Evolutionary conservation across 2,329 filamentous ascomycete species (phyloP).

Genomic region (Grosmannia clavigera): DNA sequence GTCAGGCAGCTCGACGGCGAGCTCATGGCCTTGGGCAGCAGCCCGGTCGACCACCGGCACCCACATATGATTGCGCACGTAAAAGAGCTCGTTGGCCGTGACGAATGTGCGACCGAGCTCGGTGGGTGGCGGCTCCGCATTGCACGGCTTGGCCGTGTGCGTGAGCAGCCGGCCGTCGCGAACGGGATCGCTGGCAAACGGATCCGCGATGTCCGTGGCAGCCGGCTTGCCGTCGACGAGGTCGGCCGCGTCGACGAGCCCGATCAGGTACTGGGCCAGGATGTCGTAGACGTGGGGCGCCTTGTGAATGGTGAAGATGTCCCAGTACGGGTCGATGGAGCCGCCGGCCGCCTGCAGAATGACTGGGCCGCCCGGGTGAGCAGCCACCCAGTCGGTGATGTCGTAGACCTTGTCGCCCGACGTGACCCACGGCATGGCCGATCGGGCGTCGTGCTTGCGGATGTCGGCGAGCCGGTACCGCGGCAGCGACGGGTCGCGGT

Average conservation of each 20-base stretch:
- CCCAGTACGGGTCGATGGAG: conserved; percentile 55
- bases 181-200: conserved; percentile 40
- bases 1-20: conserved; percentile 47
- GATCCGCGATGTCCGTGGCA: conserved; percentile 44
- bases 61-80: conserved; percentile 53
- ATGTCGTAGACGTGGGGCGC: conserved; percentile 52
- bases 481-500: conserved; percentile 13
- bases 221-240: conserved; percentile 43
- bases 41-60: conserved; percentile 35
- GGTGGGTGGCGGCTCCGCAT: conserved; percentile 45
- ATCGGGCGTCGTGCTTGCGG: conserved; percentile 11
- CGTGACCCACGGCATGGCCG: conserved; percentile 45
- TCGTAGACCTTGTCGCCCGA: conserved; percentile 54
- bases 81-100: conserved; percentile 44
- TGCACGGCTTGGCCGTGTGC: conserved; percentile 43
- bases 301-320: conserved; percentile 59
- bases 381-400: conserved; percentile 55
- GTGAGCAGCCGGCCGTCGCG: conserved; percentile 38
- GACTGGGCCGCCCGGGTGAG: conserved; percentile 55
- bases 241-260: conserved; percentile 45
- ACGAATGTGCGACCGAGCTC: conserved; percentile 36
- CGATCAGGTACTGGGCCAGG: conserved; percentile 51
- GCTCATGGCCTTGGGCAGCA: conserved; percentile 24
- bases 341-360: conserved; percentile 54
- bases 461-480: conserved; percentile 14